Evolutionary conservation across 2,329 filamentous ascomycete genomes (phyloP).

Genomic region (Ceratocystis diversiconidia): DNA sequence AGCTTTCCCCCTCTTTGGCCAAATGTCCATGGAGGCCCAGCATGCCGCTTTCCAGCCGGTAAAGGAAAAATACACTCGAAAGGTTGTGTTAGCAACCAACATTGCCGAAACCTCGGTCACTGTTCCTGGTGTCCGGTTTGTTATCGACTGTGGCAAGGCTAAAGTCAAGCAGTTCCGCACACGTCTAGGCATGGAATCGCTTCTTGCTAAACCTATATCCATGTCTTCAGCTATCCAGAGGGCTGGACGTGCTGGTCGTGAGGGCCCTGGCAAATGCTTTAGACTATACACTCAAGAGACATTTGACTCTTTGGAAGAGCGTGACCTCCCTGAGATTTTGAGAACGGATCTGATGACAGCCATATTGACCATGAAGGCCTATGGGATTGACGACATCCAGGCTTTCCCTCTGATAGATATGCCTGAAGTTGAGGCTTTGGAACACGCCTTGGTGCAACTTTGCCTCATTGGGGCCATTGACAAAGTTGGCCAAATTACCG

Average conservation of each 20-base stretch:
- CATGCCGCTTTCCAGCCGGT: constrained; percentile 72
- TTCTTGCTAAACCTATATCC: constrained; percentile 81
- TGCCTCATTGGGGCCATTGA: constrained; percentile 63
- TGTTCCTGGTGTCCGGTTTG: constrained; percentile 79
- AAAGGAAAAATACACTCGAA: constrained; percentile 58
- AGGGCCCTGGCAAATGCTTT: constrained; percentile 80
- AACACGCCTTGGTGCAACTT: constrained; percentile 69
- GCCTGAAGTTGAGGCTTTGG: constrained; percentile 61
- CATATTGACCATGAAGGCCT: constrained; percentile 83
- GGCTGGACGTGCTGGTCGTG: constrained; percentile 81
- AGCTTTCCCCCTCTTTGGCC: constrained; percentile 75
- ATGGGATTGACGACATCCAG: constrained; percentile 68
- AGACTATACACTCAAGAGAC: constrained; percentile 72
- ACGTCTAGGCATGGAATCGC: constrained; percentile 72
- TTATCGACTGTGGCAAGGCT: constrained; percentile 84
- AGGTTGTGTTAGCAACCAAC: constrained; percentile 86
- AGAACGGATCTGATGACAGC: constrained; percentile 78
- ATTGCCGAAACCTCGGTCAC: constrained; percentile 98
- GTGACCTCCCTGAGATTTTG: constrained; percentile 76
- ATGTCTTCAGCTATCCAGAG: constrained; percentile 87
- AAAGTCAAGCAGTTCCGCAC: constrained; percentile 88
- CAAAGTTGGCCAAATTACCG: constrained; percentile 58
- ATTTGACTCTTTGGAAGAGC: constrained; percentile 54
- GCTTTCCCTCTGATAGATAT: constrained; percentile 74
- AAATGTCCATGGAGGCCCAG: constrained; percentile 73